A percentile compares a stretch with the other conserved stretches of the same genome.
phyloP scores from a whole-genome alignment of 306 rosid species.

The Citrullus mucosospermus region DNA sequence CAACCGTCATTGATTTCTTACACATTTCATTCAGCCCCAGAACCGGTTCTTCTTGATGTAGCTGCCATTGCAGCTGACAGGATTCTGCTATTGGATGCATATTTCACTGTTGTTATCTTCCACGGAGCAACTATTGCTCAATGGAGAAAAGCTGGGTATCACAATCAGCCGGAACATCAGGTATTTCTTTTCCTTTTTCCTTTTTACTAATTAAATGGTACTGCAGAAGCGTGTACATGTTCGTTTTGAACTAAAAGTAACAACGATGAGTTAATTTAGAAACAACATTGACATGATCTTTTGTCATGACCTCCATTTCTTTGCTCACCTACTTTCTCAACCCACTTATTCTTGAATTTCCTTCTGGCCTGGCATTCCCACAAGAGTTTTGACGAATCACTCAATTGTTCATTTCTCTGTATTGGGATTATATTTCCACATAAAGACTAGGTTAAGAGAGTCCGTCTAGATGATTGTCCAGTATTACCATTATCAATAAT shows the following conservation, averaged over 20 bases:
- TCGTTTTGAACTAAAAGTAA: not conserved
- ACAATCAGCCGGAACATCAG: constrained; percentile 80
- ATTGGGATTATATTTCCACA: not conserved
- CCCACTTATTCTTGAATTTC: not conserved
- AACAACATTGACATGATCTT: not conserved
- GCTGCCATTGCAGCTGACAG: constrained; percentile 91
- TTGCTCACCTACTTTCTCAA: not conserved
- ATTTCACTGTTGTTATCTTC: constrained; percentile 79
- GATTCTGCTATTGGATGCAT: constrained; percentile 77
- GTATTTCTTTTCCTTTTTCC: constrained; percentile 21
- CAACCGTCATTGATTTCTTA: constrained; percentile 92
- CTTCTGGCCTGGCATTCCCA: not conserved
- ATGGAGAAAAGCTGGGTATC: constrained; percentile 96
- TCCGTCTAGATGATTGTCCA: not conserved
- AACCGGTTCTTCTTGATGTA: constrained; percentile 91
- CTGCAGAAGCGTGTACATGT: not conserved
- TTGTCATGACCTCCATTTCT: not conserved
- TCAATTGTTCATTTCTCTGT: not conserved
- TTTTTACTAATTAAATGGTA: not conserved
- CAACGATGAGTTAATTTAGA: not conserved
- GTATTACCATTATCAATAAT: not conserved
- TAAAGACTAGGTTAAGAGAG: not conserved
- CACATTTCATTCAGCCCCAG: constrained; percentile 84
- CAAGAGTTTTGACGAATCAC: not conserved
- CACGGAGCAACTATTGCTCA: constrained; percentile 98